Percentiles rank a stretch among this genome's conserved stretches.
Evolutionary conservation across 306 rosid species (phyloP).

Genomic region (Fragaria nilgerrensis): DNA sequence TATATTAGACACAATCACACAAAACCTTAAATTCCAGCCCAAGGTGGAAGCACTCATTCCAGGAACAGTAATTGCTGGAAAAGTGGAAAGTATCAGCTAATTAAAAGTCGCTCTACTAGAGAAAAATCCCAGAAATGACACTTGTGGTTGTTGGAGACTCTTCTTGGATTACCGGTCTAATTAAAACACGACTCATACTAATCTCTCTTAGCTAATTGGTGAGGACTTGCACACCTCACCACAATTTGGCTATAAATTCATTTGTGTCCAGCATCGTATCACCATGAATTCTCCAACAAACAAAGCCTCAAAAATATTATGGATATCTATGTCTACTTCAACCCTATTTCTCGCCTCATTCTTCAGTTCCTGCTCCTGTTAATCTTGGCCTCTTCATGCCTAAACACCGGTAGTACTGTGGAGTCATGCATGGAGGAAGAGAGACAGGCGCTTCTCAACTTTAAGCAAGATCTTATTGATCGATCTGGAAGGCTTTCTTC

Average conservation of each 20-base stretch:
- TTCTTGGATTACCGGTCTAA: not conserved
- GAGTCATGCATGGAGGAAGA: not conserved
- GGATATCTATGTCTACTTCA: not conserved
- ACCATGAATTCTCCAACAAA: not conserved
- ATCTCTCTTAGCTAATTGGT: not conserved
- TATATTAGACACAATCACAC: no score
- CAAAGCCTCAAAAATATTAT: not conserved
- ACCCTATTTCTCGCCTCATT: not conserved
- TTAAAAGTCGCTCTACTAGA: no score
- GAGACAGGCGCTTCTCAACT: slow-evolving; percentile 6
- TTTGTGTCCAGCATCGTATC: not conserved
- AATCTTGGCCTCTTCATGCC: not conserved
- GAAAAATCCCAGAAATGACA: no score
- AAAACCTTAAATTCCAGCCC: no score
- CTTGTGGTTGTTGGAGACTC: not conserved
- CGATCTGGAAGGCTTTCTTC: not conserved
- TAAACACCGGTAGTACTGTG: not conserved
- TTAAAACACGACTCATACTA: not conserved
- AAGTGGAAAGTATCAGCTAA: no score
- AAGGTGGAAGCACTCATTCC: no score
- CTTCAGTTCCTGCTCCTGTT: not conserved
- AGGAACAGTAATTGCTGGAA: no score
- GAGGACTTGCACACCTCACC: not conserved
- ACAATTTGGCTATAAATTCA: not conserved
- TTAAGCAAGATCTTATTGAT: not conserved